Evolutionary conservation across 1,284 basidiomycete species (phyloP), one percentile per base, ranked within the genome.

Genomic region (Apiotrichum gamsii): DNA sequence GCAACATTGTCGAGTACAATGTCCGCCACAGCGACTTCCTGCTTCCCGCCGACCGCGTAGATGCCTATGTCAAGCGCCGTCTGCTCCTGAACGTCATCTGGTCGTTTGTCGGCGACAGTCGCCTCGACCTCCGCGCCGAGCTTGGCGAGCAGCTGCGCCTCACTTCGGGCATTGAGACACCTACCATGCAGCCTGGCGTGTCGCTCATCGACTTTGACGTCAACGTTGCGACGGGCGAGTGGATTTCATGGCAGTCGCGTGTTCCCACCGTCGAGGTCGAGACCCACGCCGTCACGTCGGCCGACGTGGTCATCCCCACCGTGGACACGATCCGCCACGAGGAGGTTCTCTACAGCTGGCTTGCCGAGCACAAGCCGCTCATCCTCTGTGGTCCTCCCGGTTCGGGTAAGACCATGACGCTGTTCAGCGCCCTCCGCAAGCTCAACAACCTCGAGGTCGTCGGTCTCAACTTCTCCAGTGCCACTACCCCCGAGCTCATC

Each of bases 321-420:
- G 85, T 97, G 76, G 96, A 99, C 65, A 99, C 95, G 3, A 86
- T 98, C 30, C 89, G 96, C 29, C 95, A 98, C 68, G 96, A 99
- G 69, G 93, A 97, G 66, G 90, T 99, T 23, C 76, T 99, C 1
- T 98, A 98, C 72, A 95, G 91, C 0, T 98, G 94, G 93, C 77
- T 99, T 3, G 93, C 91, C 0, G 96, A 98, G 70, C 94, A 98
- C 75, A 97, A 97, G 69, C 96, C 95, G 5, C 79, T 99, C 47
- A 89, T 99, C 82, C 80, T 99, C 19, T 99, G 95, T 69, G 95
- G 95, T 39, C 95, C 95, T 62, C 95, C 95, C 8, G 95, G 95
- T 64, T 97, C 94, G 20, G 95, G 95, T 32, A 99, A 99, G 77
- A 99, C 95, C 5, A 99, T 99, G 95, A 98, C 96, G 0, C 77